Conservation (phyloP, 2,329 filamentous ascomycete genomes). For the Emericellopsis atlantica region DNA sequence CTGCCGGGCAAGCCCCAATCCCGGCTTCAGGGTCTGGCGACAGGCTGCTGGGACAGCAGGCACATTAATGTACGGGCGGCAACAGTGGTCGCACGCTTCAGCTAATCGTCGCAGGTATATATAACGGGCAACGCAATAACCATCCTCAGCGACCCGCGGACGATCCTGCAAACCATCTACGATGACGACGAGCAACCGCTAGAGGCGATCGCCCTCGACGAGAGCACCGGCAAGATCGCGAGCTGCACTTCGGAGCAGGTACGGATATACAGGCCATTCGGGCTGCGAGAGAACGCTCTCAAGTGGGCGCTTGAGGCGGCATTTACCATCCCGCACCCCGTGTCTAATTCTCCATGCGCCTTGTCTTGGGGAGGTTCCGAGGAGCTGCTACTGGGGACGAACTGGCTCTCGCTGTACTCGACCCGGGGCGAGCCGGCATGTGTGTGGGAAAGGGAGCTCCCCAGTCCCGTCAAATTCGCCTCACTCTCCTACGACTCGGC, state of each 20-base stretch:
- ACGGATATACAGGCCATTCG: constrained; percentile 68
- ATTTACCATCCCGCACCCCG: constrained; percentile 30
- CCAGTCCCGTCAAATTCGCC: constrained; percentile 62
- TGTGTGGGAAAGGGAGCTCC: constrained; percentile 64
- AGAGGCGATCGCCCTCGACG: constrained; percentile 69
- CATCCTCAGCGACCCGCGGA: constrained; percentile 62
- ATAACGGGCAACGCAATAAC: constrained; percentile 81
- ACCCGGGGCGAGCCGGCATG: constrained; percentile 33
- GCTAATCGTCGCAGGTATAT: constrained; percentile 49
- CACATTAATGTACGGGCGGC: constrained; percentile 53
- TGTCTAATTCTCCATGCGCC: constrained; percentile 21
- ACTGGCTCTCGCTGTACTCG: constrained; percentile 56
- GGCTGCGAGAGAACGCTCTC: constrained; percentile 54
- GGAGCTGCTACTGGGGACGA: constrained; percentile 71
- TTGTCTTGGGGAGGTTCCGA: constrained; percentile 82
- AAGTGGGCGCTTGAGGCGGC: constrained; percentile 59
- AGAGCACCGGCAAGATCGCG: constrained; percentile 74
- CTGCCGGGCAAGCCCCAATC: constrained; percentile 68
- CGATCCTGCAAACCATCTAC: constrained; percentile 82
- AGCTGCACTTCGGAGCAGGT: constrained; percentile 54
- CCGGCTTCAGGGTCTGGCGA: constrained; percentile 65
- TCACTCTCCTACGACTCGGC: constrained; percentile 76
- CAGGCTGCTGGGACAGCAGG: constrained; percentile 58
- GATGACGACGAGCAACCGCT: constrained; percentile 60
- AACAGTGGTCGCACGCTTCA: not conserved